A percentile compares a stretch with the other conserved stretches of the same genome.
These are phyloP conservation scores for Diophrys appendiculata DNA, from an alignment of 73 alveolate genomes.

Conservation along the genomic window DNA sequence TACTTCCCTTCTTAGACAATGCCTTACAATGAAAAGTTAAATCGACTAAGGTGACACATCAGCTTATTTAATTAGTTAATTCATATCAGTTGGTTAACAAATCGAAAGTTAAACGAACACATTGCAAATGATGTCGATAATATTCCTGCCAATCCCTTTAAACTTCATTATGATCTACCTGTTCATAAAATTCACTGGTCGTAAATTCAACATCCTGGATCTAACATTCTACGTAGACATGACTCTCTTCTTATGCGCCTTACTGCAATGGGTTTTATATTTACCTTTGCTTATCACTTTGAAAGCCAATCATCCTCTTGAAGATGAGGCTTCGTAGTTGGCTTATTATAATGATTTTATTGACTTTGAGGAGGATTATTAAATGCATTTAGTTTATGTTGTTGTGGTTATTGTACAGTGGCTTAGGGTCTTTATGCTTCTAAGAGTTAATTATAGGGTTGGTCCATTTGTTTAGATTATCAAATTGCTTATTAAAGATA, in stretches of 20 bases:
- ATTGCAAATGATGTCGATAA: background rate
- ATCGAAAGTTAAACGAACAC: background rate
- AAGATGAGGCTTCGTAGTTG: background rate
- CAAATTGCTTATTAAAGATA: background rate
- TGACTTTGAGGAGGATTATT: background rate
- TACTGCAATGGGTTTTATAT: background rate
- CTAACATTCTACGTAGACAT: background rate
- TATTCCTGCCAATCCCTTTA: background rate
- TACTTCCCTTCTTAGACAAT: background rate
- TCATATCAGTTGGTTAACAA: background rate
- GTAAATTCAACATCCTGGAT: background rate
- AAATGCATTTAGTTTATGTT: background rate
- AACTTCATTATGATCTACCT: background rate
- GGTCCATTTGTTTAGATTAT: slow-evolving; percentile 5
- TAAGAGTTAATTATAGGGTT: background rate
- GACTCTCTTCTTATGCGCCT: background rate
- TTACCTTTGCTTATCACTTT: background rate
- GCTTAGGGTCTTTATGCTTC: background rate
- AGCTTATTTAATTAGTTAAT: background rate
- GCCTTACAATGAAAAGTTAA: no score
- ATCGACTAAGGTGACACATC: background rate
- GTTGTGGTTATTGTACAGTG: background rate
- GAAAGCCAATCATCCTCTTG: background rate
- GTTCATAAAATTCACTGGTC: background rate
- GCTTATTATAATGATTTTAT: background rate